Conservation (phyloP, 2,329 filamentous ascomycete genomes). For the Paecilomyces dactylethromorphus region DNA sequence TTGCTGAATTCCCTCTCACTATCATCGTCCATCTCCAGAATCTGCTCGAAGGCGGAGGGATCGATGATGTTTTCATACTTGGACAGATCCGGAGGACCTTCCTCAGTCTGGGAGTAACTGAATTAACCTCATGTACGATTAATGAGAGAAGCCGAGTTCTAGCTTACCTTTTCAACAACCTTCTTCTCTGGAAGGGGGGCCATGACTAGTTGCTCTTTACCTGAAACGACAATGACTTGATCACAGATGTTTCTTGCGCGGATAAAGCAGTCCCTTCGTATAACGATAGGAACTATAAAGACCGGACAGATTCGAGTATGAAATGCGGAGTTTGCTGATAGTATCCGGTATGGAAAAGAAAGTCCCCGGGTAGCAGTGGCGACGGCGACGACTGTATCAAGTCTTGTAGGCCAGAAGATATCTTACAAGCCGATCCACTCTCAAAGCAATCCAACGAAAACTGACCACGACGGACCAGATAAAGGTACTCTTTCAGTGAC, state of each 20-base stretch:
- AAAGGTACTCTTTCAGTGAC: neutral
- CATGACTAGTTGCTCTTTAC: neutral
- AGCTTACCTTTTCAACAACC: neutral
- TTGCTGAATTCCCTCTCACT: conserved; percentile 81
- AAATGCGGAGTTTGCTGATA: neutral
- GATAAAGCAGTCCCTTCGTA: neutral
- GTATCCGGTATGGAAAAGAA: neutral
- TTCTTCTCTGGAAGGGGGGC: neutral
- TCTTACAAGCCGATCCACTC: neutral
- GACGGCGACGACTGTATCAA: neutral
- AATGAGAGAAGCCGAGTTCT: neutral
- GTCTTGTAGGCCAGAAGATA: neutral
- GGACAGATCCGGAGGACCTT: conserved; percentile 44
- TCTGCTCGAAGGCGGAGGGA: conserved; percentile 76
- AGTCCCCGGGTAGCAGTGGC: neutral
- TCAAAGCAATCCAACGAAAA: neutral
- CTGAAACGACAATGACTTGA: neutral
- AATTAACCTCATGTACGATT: neutral
- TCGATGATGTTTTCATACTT: conserved; percentile 75
- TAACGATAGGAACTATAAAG: neutral
- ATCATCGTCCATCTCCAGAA: conserved; percentile 96
- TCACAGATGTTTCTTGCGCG: neutral
- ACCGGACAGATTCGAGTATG: neutral
- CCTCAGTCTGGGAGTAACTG: conserved; percentile 6
- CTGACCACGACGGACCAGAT: neutral